Conservation (phyloP, 202 grass and related monocot genomes). For the Carex sylvatica region DNA sequence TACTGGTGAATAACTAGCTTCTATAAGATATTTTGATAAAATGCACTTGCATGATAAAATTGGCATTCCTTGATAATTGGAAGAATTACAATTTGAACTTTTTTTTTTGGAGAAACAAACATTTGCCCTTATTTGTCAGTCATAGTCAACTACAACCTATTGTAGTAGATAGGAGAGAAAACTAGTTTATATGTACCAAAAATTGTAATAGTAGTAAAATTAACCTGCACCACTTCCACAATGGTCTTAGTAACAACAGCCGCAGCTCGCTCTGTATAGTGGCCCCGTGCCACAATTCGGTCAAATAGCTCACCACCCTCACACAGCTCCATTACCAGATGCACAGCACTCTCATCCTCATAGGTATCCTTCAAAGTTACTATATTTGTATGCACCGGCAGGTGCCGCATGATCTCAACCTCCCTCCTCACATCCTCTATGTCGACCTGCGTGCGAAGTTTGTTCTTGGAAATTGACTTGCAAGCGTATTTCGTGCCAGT, state of each 20-base stretch:
- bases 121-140: background rate
- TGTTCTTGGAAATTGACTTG: constrained; percentile 83
- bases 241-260: constrained; percentile 67
- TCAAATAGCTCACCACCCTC: constrained; percentile 97
- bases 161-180: background rate
- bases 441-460: constrained; percentile 49
- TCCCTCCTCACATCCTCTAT: constrained; percentile 67
- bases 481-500: constrained; percentile 60
- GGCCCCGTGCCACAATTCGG: constrained; percentile 73
- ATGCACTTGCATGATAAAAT: constrained; percentile 5
- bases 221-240: constrained; percentile 69
- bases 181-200: background rate
- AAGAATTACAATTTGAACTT: background rate
- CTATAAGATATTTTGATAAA: constrained; percentile 16
- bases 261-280: constrained; percentile 82
- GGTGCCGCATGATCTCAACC: constrained; percentile 82
- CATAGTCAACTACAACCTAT: constrained; percentile 10
- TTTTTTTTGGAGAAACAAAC: background rate
- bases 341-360: constrained; percentile 72
- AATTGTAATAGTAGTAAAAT: background rate
- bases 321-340: constrained; percentile 91
- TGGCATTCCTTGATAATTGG: background rate
- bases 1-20: background rate
- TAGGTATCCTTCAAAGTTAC: constrained; percentile 70
- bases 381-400: constrained; percentile 40